A percentile compares a stretch with the other conserved stretches of the same genome.
These are phyloP conservation scores for Chenopodium suecicum DNA, from an alignment of 148 eudicot species.

Conservation along the genomic window DNA sequence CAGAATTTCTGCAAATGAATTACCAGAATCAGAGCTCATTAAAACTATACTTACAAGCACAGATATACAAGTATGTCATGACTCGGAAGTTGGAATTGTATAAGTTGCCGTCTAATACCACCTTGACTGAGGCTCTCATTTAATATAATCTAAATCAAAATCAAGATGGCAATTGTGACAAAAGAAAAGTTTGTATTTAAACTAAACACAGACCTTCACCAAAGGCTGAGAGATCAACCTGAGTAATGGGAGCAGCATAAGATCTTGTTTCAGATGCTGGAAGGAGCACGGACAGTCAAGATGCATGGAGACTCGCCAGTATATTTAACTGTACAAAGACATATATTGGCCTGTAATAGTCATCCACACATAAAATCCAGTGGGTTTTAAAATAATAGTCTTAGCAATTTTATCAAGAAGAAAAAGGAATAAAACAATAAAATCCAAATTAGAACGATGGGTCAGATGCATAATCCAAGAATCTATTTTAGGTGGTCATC, in stretches of 20 bases:
- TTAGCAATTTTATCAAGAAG: background rate
- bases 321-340: constrained; percentile 83
- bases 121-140: background rate
- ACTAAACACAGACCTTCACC: constrained; percentile 72
- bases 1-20: constrained; percentile 47
- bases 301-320: constrained; percentile 75
- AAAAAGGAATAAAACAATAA: background rate
- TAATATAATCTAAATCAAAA: background rate
- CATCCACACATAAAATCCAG: constrained; percentile 12
- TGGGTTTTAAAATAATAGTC: background rate
- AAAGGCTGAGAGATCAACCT: constrained; percentile 88
- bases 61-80: background rate
- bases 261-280: constrained; percentile 45
- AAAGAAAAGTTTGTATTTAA: constrained; percentile 6
- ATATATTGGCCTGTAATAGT: constrained; percentile 79
- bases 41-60: background rate
- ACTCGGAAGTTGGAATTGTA: background rate
- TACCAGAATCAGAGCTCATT: constrained; percentile 4
- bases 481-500: too few species aligned
- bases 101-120: background rate
- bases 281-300: constrained; percentile 83
- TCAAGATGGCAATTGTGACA: background rate
- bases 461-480: too few species aligned
- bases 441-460: too few species aligned
- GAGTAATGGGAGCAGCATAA: constrained; percentile 57